Base-by-base conservation (phyloP, 2,329 filamentous ascomycete genomes). In the Ceratocystis ficicola region DNA sequence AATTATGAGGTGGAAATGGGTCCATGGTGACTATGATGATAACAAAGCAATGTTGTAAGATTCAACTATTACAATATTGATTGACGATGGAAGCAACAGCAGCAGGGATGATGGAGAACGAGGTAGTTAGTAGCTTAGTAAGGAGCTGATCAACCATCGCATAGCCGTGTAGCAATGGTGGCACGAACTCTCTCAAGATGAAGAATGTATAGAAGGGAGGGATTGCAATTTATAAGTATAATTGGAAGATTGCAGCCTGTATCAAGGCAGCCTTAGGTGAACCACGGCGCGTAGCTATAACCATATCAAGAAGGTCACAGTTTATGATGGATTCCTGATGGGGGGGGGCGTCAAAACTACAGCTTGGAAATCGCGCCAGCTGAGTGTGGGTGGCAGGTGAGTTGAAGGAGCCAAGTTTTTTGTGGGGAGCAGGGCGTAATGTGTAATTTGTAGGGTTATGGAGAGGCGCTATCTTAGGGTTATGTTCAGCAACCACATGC, bases 11-110 rank as follows among this genome's bases (percentile, higher is more conserved):
- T 30, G 32, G 25, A 15, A 50, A 32, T 8, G 60, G 48, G 22
- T 68, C 63, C 67, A 68, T 68, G 57, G 52, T n/a, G 8, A 15
- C 12, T 2, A 5, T 7, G 12, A 32, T 59, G 28, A 32, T 25
- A 22, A n/a, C n/a, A 25, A 30, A 25, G 61, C 36, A 17, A 50
- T 50, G 44, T 30, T 41, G 6, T 41, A 17, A 41, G 36, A 41
- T 12, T 41, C 36, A 41, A 36, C 10, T 36, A 10, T 36, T 36
- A 36, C 3, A 50, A 8, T 50, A 3, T 20, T 50, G 5, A 22
- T 50, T 50, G 46, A 10, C 46, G 46, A 25, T 7, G 46, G 5
- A 17, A 20, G 44, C 44, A 20, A n/a, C 15, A 20, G 17, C 7
- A 20, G 17, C n/a, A 48, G 15, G 15, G 44, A 48, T 48, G 15